phyloP scores from a whole-genome alignment of 2,329 filamentous ascomycete genomes.

The Phaeosphaeria sp. region DNA sequence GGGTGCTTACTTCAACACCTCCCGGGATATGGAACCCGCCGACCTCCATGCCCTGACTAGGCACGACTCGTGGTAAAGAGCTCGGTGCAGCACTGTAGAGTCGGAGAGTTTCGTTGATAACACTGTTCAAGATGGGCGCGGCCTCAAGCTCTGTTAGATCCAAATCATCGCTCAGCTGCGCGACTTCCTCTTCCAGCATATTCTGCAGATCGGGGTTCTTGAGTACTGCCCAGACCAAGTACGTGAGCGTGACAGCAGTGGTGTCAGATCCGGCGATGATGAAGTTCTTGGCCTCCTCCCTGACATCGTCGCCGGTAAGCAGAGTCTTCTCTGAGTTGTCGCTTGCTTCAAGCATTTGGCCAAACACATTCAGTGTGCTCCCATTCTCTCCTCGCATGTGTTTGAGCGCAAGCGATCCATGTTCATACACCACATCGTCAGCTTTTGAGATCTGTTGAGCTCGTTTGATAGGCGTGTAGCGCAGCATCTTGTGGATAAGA shows the following conservation, averaged over 20 bases:
- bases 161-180: neutral
- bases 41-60: constrained; percentile 8
- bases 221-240: constrained; percentile 50
- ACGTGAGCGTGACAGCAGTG: constrained; percentile 59
- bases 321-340: constrained; percentile 7
- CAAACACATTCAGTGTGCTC: constrained; percentile 5
- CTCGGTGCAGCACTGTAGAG: constrained; percentile 45
- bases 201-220: constrained; percentile 6
- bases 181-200: constrained; percentile 15
- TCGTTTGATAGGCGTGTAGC: neutral
- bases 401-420: neutral
- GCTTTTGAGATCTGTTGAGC: neutral
- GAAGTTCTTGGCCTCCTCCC: constrained; percentile 50
- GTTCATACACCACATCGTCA: neutral
- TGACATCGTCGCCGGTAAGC: constrained; percentile 7
- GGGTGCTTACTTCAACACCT: constrained; percentile 11
- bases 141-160: constrained; percentile 8
- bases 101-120: constrained; percentile 46
- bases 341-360: constrained; percentile 13
- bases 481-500: neutral
- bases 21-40: constrained; percentile 17
- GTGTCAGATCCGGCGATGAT: constrained; percentile 62
- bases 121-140: constrained; percentile 37
- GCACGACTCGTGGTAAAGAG: constrained; percentile 11
- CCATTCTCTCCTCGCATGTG: neutral